These are phyloP conservation scores for Cercophora scortea DNA, from an alignment of 495 filamentous ascomycete genomes.

Conservation along the genomic window DNA sequence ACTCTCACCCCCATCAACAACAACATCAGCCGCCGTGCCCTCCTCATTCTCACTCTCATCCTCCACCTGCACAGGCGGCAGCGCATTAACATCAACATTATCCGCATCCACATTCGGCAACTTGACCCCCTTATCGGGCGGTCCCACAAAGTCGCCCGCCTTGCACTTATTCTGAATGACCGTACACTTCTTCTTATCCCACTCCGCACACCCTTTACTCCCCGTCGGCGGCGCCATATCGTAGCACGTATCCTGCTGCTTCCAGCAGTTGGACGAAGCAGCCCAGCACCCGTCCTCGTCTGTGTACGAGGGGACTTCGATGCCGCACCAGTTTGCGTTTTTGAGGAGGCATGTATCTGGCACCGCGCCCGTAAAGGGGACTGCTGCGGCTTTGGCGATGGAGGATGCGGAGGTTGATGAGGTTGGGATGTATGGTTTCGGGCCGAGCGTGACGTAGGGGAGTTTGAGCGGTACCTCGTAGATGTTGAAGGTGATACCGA, in stretches of 20 bases:
- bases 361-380: constrained; percentile 35
- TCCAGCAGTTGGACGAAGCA: constrained; percentile 45
- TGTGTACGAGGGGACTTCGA: constrained; percentile 47
- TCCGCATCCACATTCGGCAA: constrained; percentile 17
- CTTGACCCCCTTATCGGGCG: constrained; percentile 46
- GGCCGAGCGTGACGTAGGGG: constrained; percentile 54
- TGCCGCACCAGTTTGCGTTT: constrained; percentile 67
- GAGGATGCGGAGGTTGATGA: constrained; percentile 1
- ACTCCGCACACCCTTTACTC: constrained; percentile 46
- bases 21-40: neutral
- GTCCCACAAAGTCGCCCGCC: constrained; percentile 43
- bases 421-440: constrained; percentile 36
- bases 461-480: constrained; percentile 31
- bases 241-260: constrained; percentile 51
- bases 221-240: constrained; percentile 50
- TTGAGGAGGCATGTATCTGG: constrained; percentile 49
- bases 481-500: constrained; percentile 55
- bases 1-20: neutral
- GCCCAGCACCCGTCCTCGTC: constrained; percentile 52
- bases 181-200: constrained; percentile 50
- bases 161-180: constrained; percentile 41
- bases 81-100: neutral
- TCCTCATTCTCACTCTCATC: neutral
- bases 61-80: neutral
- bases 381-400: constrained; percentile 5